phyloP scores from a whole-genome alignment of 805 yeast species.

The Candida insectorum region DNA sequence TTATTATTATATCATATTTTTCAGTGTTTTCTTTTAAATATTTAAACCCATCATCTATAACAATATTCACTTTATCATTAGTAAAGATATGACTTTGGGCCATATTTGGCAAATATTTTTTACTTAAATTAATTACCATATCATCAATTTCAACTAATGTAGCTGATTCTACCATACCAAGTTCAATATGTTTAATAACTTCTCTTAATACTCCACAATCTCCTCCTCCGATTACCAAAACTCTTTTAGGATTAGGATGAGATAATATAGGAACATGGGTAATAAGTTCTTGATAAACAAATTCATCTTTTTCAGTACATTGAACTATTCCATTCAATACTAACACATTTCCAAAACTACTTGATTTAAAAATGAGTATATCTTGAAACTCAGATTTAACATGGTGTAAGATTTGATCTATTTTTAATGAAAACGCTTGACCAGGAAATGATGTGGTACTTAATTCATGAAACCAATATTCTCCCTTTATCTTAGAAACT shows the following conservation, averaged over 20 bases:
- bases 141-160: conserved; percentile 89
- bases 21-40: conserved; percentile 45
- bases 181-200: conserved; percentile 64
- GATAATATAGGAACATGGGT: conserved; percentile 77
- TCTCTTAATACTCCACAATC: conserved; percentile 95
- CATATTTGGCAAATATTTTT: conserved; percentile 75
- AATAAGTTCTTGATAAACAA: conserved; percentile 91
- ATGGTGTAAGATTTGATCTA: conserved; percentile 62
- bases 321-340: conserved; percentile 89
- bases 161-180: conserved; percentile 54
- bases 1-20: conserved; percentile 77
- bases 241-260: conserved; percentile 71
- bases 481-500: conserved; percentile 21
- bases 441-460: conserved; percentile 79
- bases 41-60: conserved; percentile 81
- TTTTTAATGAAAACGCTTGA: conserved; percentile 70
- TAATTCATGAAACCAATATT: conserved; percentile 74
- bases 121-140: conserved; percentile 69
- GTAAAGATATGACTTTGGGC: conserved; percentile 45
- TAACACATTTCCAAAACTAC: conserved; percentile 79
- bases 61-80: conserved; percentile 61
- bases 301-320: conserved; percentile 90
- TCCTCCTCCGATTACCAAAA: conserved; percentile 91
- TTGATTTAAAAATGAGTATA: conserved; percentile 71
- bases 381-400: conserved; percentile 75